Conservation (phyloP, 2,329 filamentous ascomycete genomes). For the Fusarium dimerum region DNA sequence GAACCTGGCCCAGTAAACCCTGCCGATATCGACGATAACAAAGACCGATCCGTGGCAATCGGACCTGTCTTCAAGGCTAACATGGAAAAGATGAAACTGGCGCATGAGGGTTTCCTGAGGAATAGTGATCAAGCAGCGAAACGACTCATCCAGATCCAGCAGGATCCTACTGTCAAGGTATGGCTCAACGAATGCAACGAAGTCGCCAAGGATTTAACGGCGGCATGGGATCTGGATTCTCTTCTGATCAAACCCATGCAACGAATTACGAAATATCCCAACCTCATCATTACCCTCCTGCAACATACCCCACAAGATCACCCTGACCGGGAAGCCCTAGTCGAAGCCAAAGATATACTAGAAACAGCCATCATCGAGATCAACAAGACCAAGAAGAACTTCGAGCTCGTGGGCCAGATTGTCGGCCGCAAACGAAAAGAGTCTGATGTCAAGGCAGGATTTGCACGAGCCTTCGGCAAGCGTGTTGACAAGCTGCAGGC, state of each 20-base stretch:
- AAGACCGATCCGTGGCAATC: conserved; percentile 53
- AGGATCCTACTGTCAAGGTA: conserved; percentile 67
- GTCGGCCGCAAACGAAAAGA: conserved; percentile 85
- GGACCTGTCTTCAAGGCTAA: conserved; percentile 57
- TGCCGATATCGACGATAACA: conserved; percentile 49
- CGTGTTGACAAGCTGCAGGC: conserved; percentile 81
- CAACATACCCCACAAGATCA: conserved; percentile 80
- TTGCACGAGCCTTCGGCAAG: conserved; percentile 88
- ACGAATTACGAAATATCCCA: conserved; percentile 88
- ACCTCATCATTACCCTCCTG: conserved; percentile 78
- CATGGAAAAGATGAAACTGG: conserved; percentile 60
- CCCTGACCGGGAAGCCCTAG: conserved; percentile 72
- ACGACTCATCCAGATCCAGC: conserved; percentile 62
- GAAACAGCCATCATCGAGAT: conserved; percentile 79
- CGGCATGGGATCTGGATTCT: conserved; percentile 92
- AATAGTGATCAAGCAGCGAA: conserved; percentile 65
- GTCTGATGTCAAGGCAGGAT: conserved; percentile 79
- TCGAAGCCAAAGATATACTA: conserved; percentile 51
- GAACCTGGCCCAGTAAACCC: conserved; percentile 41
- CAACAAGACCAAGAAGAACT: conserved; percentile 94
- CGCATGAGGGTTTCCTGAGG: conserved; percentile 63
- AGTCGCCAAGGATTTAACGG: conserved; percentile 87
- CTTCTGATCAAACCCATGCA: conserved; percentile 98
- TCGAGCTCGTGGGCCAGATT: conserved; percentile 87
- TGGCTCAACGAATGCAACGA: conserved; percentile 94